Base-by-base conservation (phyloP, 345 rosid species). In the Carallia pectinifolia region DNA sequence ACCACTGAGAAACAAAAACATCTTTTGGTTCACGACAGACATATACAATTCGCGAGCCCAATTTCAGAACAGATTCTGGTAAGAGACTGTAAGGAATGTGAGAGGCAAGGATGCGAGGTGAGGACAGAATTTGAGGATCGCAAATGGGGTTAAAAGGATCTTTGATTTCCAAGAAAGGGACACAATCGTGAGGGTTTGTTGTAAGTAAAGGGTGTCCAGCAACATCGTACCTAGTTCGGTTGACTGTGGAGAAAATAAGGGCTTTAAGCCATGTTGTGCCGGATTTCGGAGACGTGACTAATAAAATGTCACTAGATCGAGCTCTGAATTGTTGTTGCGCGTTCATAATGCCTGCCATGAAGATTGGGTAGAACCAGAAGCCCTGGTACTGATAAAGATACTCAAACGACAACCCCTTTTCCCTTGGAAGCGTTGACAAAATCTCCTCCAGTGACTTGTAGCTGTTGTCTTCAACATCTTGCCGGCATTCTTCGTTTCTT, bases 261-360 rank as follows among this genome's bases (percentile, higher is more conserved):
- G 59, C 59, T 12, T 23, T 29, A 7, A 47, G 44, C 72, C 64
- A 68, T 27, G 64, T 59, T 10, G 40, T 68, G 29, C 72, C 72
- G 6, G 62, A 29, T 30, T 68, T 58, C 5, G 64, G 56, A 31
- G 4, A 0, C 29, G 27, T 23, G 13, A 61, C 40, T 56, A 44
- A 29, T 2, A 68, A 4, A 15, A 68, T 8, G 30, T 56, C 61
- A n/a, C 44, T 17, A 8, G 31, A 2, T 55, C 60, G 27, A 55
- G 60, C 13, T 13, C 6, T 17, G 69, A 34, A 50, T 27, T 17
- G 31, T 1, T 31, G 27, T 52, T 65, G 69, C 38, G 33, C 6
- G 6, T 17, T 15, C 3, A 33, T 30, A 0, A 17, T 2, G 6
- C 58, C 40, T 16, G 17, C 4, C 2, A n/a, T 3, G 34, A 15